Conservation (phyloP, 2,329 filamentous ascomycete species). For the Xylaria sp. region DNA sequence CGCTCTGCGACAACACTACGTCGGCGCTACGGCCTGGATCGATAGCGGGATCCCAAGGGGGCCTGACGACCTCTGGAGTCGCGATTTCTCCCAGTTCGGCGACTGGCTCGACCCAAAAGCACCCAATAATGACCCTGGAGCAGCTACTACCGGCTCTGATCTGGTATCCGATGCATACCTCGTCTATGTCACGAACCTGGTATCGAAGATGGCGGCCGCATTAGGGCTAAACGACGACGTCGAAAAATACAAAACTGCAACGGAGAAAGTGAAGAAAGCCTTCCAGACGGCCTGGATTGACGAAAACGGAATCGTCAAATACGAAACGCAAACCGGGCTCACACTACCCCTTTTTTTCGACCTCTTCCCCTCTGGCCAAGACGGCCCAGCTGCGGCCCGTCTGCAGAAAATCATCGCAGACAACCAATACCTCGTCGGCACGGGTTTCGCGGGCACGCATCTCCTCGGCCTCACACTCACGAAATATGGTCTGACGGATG, state of each 20-base stretch:
- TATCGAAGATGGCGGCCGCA: slow-evolving; percentile 32
- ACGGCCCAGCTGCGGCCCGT: slow-evolving; percentile 24
- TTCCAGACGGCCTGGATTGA: slow-evolving; percentile 34
- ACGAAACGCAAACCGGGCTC: slow-evolving; percentile 39
- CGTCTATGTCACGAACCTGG: slow-evolving; percentile 37
- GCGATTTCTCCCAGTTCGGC: slow-evolving; percentile 35
- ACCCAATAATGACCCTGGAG: slow-evolving; percentile 36
- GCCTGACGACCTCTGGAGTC: slow-evolving; percentile 38
- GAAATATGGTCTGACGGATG: slow-evolving; percentile 27
- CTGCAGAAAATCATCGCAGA: slow-evolving; percentile 32
- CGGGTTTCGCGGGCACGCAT: slow-evolving; percentile 43
- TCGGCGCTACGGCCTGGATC: slow-evolving; percentile 38
- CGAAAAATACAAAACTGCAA: slow-evolving; percentile 21
- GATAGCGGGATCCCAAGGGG: slow-evolving; percentile 34
- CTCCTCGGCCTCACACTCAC: slow-evolving; percentile 33
- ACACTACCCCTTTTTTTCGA: slow-evolving; percentile 36
- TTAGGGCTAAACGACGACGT: slow-evolving; percentile 31
- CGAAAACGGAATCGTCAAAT: slow-evolving; percentile 28
- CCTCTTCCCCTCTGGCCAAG: slow-evolving; percentile 28
- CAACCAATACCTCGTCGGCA: slow-evolving; percentile 36
- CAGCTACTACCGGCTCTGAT: slow-evolving; percentile 36
- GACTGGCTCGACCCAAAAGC: slow-evolving; percentile 48
- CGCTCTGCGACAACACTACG: slow-evolving; percentile 36
- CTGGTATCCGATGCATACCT: slow-evolving; percentile 45
- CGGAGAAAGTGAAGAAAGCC: slow-evolving; percentile 19